Evolutionary conservation across 1,284 basidiomycete species (phyloP).

Genomic region (Schizophyllum commune): DNA sequence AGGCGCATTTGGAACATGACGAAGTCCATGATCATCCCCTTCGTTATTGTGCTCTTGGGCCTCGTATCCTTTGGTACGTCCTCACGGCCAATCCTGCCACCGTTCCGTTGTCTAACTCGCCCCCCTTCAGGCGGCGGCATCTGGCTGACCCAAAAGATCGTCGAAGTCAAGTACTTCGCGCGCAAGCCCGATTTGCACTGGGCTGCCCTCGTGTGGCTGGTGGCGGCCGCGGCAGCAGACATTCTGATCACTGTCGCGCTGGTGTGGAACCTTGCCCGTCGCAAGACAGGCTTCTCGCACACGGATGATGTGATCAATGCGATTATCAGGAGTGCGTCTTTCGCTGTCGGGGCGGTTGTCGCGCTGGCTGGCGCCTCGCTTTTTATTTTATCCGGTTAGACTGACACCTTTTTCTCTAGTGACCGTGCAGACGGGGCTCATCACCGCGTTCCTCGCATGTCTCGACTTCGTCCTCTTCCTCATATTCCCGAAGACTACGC

Average conservation of each 20-base stretch:
- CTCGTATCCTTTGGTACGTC: constrained; percentile 30
- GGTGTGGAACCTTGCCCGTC: constrained; percentile 35
- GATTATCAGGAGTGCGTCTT: constrained; percentile 33
- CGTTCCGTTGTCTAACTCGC: neutral
- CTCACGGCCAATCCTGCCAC: neutral
- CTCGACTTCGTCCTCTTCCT: constrained; percentile 40
- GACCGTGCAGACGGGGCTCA: constrained; percentile 40
- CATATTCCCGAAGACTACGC: constrained; percentile 31
- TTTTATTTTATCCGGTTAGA: neutral
- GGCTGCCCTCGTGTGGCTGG: constrained; percentile 40
- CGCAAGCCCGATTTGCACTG: constrained; percentile 34
- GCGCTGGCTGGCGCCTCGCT: neutral
- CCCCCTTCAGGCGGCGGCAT: constrained; percentile 32
- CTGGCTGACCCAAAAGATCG: constrained; percentile 30
- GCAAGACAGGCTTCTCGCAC: constrained; percentile 34
- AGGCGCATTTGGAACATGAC: constrained; percentile 20
- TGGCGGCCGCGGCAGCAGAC: constrained; percentile 36
- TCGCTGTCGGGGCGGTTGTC: neutral
- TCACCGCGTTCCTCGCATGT: constrained; percentile 34
- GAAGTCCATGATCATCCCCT: constrained; percentile 28
- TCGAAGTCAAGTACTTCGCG: constrained; percentile 28
- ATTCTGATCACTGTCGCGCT: constrained; percentile 37
- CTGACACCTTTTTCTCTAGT: constrained; percentile 19
- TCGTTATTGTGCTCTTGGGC: constrained; percentile 28
- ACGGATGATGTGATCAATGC: constrained; percentile 38